Percentiles rank a stretch among this genome's conserved stretches.
phyloP scores from a whole-genome alignment of 106 monocot species.

The Narthecium ossifragum region DNA sequence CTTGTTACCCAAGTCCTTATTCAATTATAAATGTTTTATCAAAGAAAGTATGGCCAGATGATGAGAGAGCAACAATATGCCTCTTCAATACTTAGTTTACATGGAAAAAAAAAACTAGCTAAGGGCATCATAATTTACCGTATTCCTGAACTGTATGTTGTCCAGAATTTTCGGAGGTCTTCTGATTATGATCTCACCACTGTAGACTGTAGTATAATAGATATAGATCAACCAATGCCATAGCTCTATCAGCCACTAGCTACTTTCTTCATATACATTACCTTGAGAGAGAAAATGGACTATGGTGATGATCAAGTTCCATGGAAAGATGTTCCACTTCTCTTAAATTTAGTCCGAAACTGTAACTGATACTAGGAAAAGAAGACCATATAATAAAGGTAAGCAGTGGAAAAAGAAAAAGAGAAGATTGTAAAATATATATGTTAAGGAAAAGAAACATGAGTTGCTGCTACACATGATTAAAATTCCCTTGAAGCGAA shows the following conservation, averaged over 20 bases:
- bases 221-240: too few species aligned
- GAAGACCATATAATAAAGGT: background rate
- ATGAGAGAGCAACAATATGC: too few species aligned
- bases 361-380: background rate
- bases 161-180: background rate
- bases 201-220: too few species aligned
- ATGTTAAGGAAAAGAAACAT: slow-evolving; percentile 5
- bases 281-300: background rate
- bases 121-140: background rate
- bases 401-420: slow-evolving; percentile 4
- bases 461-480: slow-evolving; percentile 8
- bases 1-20: background rate
- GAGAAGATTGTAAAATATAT: background rate
- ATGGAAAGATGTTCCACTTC: background rate
- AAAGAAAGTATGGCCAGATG: background rate
- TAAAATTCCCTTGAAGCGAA: slow-evolving; percentile 16
- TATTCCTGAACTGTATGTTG: background rate
- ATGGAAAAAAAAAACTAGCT: too few species aligned
- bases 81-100: too few species aligned
- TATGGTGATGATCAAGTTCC: background rate
- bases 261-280: too few species aligned
- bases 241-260: too few species aligned
- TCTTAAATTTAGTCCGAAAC: background rate
- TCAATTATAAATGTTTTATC: background rate
- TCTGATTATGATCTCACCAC: background rate